Base-by-base conservation (phyloP, 192 early-diverging fungal species). In the Coemansia sp. region DNA sequence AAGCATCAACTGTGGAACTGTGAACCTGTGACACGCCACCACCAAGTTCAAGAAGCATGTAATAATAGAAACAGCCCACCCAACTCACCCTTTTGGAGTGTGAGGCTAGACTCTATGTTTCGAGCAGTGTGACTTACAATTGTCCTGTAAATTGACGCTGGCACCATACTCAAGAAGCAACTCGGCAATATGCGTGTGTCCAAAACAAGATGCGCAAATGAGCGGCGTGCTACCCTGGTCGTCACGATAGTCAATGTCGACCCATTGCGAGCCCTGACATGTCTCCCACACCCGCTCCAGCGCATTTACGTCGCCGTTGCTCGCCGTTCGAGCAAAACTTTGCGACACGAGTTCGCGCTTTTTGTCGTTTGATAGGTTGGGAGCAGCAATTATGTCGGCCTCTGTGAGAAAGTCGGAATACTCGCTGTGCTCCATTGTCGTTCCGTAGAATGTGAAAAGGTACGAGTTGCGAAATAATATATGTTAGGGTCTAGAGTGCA, bases 161-260 rank as follows among this genome's bases (percentile, higher is more conserved):
- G 90, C 92, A 40, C 91, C 92, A 44, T 84, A 82, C 58, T 83
- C 75, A 9, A 98, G 63, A 17, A 98, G 74, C 44, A 88, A 67
- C 56, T 76, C 72, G 8, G 83, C 90, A 68, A 95, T 83, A 47
- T 88, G 83, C 4, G 81, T 68, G 58, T 93, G 86, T 37, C 92
- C 93, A 84, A 96, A 94, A 60, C 92, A 93, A 31, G 89, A 84
- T 2, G 94, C 89, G 64, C 93, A 94, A 51, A 93, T 92, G 46
- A 98, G 82, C 10, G 92, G 88, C 5, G 90, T 93, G 31, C 85
- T 89, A 21, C 94, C 95, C 63, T 93, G 90, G 53, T 90, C 89
- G 71, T 98, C 95, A 31, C 84, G 83, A 11, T 81, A 84, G 71
- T 98, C 84, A 15, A 95, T 76, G 68, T 90, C 87, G 49, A 93